Base-by-base conservation (phyloP, 495 filamentous ascomycete species). In the Lepidopterella palustris region DNA sequence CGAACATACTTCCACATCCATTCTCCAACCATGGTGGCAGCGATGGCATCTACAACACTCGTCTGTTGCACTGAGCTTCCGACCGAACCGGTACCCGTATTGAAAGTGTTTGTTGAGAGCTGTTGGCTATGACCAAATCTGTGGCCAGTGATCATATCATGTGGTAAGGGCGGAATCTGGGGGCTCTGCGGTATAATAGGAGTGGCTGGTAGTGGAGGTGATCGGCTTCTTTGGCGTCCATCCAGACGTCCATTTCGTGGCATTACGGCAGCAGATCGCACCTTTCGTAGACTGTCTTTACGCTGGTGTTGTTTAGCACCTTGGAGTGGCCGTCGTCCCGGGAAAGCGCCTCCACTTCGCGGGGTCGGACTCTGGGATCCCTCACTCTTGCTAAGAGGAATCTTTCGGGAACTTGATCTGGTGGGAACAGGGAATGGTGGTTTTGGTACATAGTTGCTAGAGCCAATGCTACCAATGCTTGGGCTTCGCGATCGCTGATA, bases 1-100 rank as follows among this genome's bases (percentile, higher is more conserved):
- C 93, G 83, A 40, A 97, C 88, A 69, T 97, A 97, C 69, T 98
- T 98, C 81, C 87, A 97, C 93, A 98, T 97, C 93, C 93, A 98
- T 68, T 97, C 93, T 29, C 93, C 93, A 47, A 97, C 90, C 93
- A 97, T 98, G 4, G 93, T 96, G 65, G 95, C 89, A 3, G 93
- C 91, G 73, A 98, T 97, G 13, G 93, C 89, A 75, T 97, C 92
- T n/a, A 97, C 91, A 26, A 97, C 93, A 58, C 83, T 87, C 0
- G 87, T 87, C 26, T 86, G 79, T 66, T 90, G 84, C 42, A 80
- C 79, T 2, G 78, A 73, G 63, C 84, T 85, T 1, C 75, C 81
- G 47, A 79, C 73, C 27, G 89, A 89, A 50, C 76, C 42, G 71
- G 59, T 51, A 71, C 71, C 58, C 13, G 67, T 66, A 39, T 62